These are phyloP conservation scores for Alopecurus myosuroides DNA, from an alignment of 176 grass and related monocot species.

Conservation along the genomic window DNA sequence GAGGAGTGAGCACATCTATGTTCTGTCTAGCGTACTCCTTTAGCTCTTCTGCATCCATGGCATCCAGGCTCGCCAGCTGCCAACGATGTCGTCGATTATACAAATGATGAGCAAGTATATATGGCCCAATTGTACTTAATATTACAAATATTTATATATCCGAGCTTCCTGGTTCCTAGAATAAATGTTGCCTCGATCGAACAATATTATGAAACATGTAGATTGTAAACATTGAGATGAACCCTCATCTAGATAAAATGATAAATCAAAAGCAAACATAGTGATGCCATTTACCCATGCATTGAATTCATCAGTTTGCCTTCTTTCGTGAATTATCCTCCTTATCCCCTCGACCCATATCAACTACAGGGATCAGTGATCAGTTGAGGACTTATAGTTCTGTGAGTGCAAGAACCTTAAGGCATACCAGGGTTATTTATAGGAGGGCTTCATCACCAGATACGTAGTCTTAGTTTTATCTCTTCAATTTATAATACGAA, in stretches of 20 bases:
- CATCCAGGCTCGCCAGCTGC: conserved; percentile 1
- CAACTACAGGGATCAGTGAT: not conserved
- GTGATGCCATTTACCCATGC: conserved; percentile 7
- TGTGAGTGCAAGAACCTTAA: not conserved
- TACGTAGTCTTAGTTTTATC: not conserved
- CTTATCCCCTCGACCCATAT: not conserved
- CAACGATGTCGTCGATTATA: not conserved
- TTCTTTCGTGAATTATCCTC: not conserved
- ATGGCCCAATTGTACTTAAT: not conserved
- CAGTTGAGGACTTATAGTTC: not conserved
- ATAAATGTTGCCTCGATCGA: not conserved
- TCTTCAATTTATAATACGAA: not conserved
- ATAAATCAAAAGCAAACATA: not conserved
- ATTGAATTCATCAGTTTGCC: not conserved
- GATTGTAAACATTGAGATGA: not conserved
- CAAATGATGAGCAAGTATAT: not conserved
- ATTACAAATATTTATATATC: not conserved
- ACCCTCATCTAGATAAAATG: too few relatives aligned
- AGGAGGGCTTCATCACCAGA: not conserved
- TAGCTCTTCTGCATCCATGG: not conserved
- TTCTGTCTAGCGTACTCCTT: not conserved
- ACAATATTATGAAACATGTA: not conserved
- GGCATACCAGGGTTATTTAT: not conserved
- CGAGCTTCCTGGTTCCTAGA: not conserved
- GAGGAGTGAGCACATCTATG: not conserved